These are phyloP conservation scores for Phalaenopsis hybrid DNA, from an alignment of 116 monocot species.

Conservation along the genomic window DNA sequence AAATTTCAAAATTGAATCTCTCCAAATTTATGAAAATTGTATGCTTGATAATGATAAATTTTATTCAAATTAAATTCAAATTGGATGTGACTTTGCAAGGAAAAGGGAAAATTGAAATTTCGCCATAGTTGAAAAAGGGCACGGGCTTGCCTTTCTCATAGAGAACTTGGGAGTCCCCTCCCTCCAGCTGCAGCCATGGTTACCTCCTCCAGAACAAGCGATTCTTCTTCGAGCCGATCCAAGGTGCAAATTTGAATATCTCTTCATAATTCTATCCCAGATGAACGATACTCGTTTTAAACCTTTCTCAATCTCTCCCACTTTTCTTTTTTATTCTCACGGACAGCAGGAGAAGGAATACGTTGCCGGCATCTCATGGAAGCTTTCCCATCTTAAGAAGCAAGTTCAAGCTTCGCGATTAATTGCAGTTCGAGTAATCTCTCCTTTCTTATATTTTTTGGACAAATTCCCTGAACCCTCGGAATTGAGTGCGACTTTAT, in stretches of 20 bases:
- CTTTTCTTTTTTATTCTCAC: conserved; percentile 18
- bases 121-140: too few relatives aligned
- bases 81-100: too few relatives aligned
- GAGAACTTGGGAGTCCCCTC: background rate
- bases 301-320: conserved; percentile 5
- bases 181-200: conserved; percentile 16
- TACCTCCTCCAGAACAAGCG: conserved; percentile 34
- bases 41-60: too few relatives aligned
- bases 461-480: background rate
- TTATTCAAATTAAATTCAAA: too few relatives aligned
- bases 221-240: conserved; percentile 42
- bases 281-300: background rate
- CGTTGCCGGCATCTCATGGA: conserved; percentile 16
- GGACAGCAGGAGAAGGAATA: conserved; percentile 29
- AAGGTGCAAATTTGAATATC: conserved; percentile 24
- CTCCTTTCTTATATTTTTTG: background rate
- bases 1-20: too few relatives aligned
- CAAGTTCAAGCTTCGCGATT: conserved; percentile 56
- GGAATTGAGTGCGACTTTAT: background rate
- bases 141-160: too few relatives aligned
- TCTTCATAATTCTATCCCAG: conserved; percentile 2
- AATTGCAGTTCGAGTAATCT: conserved; percentile 48
- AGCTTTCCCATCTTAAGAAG: conserved; percentile 43
- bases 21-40: too few relatives aligned
- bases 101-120: too few relatives aligned